phyloP scores from a whole-genome alignment of 257 asterid species.

The Haberlea rhodopensis region DNA sequence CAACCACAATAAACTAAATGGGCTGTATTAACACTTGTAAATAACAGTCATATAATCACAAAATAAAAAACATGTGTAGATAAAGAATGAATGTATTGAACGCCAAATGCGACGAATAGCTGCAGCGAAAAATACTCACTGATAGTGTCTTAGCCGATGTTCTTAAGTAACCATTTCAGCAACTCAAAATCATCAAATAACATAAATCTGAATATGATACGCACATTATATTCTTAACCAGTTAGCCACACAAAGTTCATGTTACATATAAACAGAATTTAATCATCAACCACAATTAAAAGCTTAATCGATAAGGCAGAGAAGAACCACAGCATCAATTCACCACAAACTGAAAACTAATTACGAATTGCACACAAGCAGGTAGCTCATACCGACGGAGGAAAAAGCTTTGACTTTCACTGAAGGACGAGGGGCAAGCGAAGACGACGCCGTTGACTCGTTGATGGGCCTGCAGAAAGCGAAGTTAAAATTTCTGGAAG shows the following conservation, averaged over 20 bases:
- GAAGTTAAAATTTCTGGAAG: slow-evolving; percentile 27
- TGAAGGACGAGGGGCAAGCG: slow-evolving; percentile 26
- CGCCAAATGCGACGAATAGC: background rate
- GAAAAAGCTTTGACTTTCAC: slow-evolving; percentile 33
- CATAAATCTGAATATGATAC: background rate
- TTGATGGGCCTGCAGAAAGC: slow-evolving; percentile 1
- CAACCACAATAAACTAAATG: too few species aligned
- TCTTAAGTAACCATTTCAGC: background rate
- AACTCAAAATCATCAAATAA: background rate
- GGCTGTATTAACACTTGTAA: too few species aligned
- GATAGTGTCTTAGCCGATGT: too few species aligned
- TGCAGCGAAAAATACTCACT: background rate
- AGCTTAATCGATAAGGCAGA: background rate
- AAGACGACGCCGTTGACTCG: slow-evolving; percentile 14
- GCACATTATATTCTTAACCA: background rate
- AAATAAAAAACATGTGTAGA: background rate
- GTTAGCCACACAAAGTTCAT: background rate
- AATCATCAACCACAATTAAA: too few species aligned
- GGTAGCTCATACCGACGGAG: slow-evolving; percentile 29
- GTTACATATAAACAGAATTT: too few species aligned
- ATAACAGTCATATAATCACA: background rate
- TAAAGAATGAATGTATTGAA: background rate
- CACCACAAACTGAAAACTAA: background rate
- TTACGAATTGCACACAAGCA: background rate
- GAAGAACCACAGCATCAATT: background rate